Conservation (phyloP, 2,329 filamentous ascomycete species). For the Fusarium beomiforme region DNA sequence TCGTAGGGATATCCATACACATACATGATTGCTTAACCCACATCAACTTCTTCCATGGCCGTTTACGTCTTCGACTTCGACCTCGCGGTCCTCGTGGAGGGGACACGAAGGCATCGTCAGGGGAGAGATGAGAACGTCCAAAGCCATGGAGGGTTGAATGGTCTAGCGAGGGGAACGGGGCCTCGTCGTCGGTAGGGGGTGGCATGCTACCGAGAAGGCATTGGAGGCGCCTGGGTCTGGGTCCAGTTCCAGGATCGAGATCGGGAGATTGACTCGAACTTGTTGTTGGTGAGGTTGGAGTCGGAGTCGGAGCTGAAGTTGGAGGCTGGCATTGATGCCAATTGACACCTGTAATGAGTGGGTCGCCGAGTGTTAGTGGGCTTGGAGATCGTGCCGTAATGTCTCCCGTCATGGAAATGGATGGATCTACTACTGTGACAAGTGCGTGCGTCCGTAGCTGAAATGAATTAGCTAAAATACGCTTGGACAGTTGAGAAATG, state of each 20-base stretch:
- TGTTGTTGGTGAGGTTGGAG: background rate
- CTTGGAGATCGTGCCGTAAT: slow-evolving; percentile 31
- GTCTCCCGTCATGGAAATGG: slow-evolving; percentile 18
- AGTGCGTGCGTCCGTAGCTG: background rate
- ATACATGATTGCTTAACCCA: slow-evolving; percentile 97
- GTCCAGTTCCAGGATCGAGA: background rate
- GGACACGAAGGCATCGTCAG: slow-evolving; percentile 84
- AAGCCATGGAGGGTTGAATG: slow-evolving; percentile 46
- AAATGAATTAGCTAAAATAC: background rate
- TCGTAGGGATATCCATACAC: background rate
- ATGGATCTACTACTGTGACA: slow-evolving; percentile 11
- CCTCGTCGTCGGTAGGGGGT: slow-evolving; percentile 52
- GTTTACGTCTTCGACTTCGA: slow-evolving; percentile 73
- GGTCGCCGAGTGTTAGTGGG: slow-evolving; percentile 31
- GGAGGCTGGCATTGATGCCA: slow-evolving; percentile 28
- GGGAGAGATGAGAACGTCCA: slow-evolving; percentile 77
- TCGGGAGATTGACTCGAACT: slow-evolving; percentile 1
- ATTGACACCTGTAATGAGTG: slow-evolving; percentile 26
- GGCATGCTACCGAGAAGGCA: slow-evolving; percentile 45
- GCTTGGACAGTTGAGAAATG: background rate
- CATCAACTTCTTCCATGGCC: slow-evolving; percentile 92
- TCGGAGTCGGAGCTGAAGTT: slow-evolving; percentile 1
- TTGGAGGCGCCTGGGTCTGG: slow-evolving; percentile 14
- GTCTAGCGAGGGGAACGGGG: slow-evolving; percentile 48
- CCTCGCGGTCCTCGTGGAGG: slow-evolving; percentile 68